Evolutionary conservation across 73 alveolate genomes (phyloP).

Genomic region (Paraurostyla sp.): DNA sequence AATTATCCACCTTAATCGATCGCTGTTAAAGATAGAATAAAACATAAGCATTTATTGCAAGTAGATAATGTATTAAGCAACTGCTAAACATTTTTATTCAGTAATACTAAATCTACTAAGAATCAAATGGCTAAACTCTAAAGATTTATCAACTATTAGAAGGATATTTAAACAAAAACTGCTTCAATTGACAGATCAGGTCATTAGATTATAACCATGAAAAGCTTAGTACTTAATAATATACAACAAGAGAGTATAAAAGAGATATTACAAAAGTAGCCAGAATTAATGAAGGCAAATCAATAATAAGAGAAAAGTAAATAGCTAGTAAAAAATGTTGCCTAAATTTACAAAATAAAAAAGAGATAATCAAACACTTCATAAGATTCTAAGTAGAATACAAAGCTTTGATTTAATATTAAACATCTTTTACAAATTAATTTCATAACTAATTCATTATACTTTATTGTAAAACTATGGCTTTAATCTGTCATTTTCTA

Average conservation of each 20-base stretch:
- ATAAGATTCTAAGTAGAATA: no score
- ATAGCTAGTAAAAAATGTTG: background rate
- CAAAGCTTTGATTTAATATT: no score
- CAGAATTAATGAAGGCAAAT: background rate
- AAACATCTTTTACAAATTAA: background rate
- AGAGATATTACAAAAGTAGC: background rate
- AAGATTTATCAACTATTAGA: conserved; percentile 10
- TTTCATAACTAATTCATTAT: background rate
- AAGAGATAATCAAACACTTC: background rate
- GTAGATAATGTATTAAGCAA: conserved; percentile 15
- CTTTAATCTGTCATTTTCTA: background rate
- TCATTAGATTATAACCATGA: no score
- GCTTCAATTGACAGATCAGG: no score
- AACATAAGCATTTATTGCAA: background rate
- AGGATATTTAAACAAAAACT: no score
- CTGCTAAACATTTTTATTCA: background rate
- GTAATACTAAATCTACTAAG: background rate
- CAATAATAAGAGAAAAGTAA: background rate
- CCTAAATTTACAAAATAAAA: background rate
- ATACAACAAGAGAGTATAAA: background rate
- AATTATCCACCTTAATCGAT: background rate
- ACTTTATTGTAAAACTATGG: background rate
- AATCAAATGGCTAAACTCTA: background rate
- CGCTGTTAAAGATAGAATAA: background rate
- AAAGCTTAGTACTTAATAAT: background rate